Percentiles rank a stretch among this genome's conserved stretches.
Evolutionary conservation across 2,329 filamentous ascomycete species (phyloP).

Genomic region (Cladosporium sp.): DNA sequence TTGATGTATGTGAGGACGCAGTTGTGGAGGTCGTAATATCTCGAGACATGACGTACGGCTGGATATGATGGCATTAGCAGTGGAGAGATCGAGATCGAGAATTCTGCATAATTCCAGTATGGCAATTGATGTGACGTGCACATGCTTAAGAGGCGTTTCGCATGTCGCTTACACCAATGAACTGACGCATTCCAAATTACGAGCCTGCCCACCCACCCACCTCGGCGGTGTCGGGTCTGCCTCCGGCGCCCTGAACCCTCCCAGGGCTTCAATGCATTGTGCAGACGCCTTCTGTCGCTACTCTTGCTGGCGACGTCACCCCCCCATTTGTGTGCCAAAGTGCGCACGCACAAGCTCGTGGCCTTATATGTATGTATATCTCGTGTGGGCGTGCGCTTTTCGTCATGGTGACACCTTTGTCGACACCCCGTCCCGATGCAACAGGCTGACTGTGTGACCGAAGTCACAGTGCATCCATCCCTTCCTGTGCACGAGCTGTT

Average conservation of each 20-base stretch:
- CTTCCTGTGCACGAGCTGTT: background rate
- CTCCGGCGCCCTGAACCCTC: no score
- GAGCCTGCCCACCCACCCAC: no score
- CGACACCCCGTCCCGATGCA: background rate
- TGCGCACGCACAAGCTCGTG: no score
- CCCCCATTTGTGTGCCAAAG: background rate
- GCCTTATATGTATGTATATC: no score
- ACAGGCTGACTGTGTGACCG: background rate
- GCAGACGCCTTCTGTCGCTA: background rate
- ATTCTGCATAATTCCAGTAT: background rate
- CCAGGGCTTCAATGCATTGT: background rate
- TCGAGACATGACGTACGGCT: background rate
- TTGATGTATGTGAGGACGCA: background rate
- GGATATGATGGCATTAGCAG: background rate
- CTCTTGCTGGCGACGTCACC: background rate
- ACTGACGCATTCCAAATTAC: no score
- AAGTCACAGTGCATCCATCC: background rate
- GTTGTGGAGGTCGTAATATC: background rate
- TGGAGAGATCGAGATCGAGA: background rate
- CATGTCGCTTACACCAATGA: no score
- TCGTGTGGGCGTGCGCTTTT: no score
- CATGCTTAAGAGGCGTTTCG: background rate
- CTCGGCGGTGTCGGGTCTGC: no score
- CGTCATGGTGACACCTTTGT: background rate
- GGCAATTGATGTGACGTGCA: background rate